These are phyloP conservation scores for Lichtheimia ornata DNA, from an alignment of 371 early-diverging fungal genomes.

Conservation along the genomic window DNA sequence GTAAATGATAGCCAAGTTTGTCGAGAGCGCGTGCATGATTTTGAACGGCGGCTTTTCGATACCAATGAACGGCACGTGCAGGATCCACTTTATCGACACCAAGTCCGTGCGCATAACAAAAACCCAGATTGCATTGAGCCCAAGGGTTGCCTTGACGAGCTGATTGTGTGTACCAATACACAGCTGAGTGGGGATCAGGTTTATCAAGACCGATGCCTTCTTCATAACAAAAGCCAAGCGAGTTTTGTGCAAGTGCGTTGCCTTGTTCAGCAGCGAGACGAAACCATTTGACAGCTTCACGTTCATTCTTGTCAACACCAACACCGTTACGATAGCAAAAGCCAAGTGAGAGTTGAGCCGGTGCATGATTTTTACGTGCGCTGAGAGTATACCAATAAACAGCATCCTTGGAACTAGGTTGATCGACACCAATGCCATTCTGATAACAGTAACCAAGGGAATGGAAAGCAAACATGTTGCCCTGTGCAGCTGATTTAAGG, in stretches of 20 bases:
- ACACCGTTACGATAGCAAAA: slow-evolving; percentile 80
- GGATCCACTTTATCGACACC: slow-evolving; percentile 61
- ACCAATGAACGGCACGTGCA: slow-evolving; percentile 72
- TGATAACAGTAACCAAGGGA: slow-evolving; percentile 90
- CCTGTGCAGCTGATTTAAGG: slow-evolving; percentile 69
- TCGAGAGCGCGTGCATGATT: slow-evolving; percentile 76
- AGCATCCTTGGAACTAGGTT: slow-evolving; percentile 64
- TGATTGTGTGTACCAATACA: slow-evolving; percentile 79
- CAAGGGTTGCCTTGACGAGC: slow-evolving; percentile 83
- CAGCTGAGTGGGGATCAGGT: slow-evolving; percentile 66
- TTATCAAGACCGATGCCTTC: slow-evolving; percentile 72
- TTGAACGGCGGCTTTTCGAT: slow-evolving; percentile 67
- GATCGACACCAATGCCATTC: slow-evolving; percentile 80
- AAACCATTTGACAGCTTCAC: slow-evolving; percentile 72
- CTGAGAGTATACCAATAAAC: slow-evolving; percentile 73
- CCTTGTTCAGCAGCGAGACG: slow-evolving; percentile 67
- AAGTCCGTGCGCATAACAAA: slow-evolving; percentile 84
- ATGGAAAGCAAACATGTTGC: slow-evolving; percentile 77
- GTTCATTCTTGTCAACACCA: slow-evolving; percentile 67
- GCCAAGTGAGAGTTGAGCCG: slow-evolving; percentile 78
- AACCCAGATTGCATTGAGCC: slow-evolving; percentile 89
- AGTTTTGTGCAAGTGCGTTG: slow-evolving; percentile 78
- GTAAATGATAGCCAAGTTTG: slow-evolving; percentile 82
- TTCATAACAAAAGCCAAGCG: slow-evolving; percentile 84
- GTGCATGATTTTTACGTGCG: slow-evolving; percentile 68